Evolutionary conservation across 2,329 filamentous ascomycete species (phyloP).

Genomic region (Sordariomycetes sp.): DNA sequence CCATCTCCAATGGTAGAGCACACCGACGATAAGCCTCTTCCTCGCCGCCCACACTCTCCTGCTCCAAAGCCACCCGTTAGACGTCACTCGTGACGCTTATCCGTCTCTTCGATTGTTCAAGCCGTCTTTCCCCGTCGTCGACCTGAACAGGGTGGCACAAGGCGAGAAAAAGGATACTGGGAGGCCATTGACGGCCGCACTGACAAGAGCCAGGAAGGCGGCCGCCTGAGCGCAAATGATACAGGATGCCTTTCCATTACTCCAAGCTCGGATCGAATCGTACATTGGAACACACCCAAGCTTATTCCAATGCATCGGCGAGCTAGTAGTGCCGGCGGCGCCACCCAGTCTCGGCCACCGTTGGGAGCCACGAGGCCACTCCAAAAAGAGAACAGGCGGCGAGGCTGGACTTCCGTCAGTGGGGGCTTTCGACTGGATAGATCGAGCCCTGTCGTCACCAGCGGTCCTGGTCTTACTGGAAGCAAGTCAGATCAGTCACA

Average conservation of each 20-base stretch:
- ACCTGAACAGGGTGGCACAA: conserved; percentile 35
- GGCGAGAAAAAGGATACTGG: conserved; percentile 18
- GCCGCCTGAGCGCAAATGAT: conserved; percentile 4
- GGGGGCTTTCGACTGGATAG: conserved; percentile 1
- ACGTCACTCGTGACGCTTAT: not conserved
- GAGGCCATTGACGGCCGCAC: conserved; percentile 9
- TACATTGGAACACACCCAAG: conserved; percentile 21
- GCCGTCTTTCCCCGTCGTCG: conserved; percentile 31
- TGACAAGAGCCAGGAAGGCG: conserved; percentile 4
- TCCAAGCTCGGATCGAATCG: conserved; percentile 15
- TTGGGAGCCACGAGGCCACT: conserved; percentile 8
- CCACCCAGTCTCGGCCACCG: conserved; percentile 9
- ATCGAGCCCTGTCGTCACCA: not conserved
- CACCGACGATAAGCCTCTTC: not conserved
- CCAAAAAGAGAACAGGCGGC: conserved; percentile 1
- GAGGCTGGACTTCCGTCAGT: conserved; percentile 3
- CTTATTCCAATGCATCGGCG: conserved; percentile 10
- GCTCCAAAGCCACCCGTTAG: not conserved
- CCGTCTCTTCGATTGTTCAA: conserved; percentile 9
- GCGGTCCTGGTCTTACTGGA: not conserved
- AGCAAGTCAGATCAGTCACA: not conserved
- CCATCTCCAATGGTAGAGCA: not conserved
- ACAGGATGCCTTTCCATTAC: conserved; percentile 8
- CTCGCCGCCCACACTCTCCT: not conserved
- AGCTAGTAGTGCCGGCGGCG: conserved; percentile 3